Evolutionary conservation across 129 eudicot species (phyloP), one percentile per base, ranked within the genome.

Genomic region (Sambucus nigra): DNA sequence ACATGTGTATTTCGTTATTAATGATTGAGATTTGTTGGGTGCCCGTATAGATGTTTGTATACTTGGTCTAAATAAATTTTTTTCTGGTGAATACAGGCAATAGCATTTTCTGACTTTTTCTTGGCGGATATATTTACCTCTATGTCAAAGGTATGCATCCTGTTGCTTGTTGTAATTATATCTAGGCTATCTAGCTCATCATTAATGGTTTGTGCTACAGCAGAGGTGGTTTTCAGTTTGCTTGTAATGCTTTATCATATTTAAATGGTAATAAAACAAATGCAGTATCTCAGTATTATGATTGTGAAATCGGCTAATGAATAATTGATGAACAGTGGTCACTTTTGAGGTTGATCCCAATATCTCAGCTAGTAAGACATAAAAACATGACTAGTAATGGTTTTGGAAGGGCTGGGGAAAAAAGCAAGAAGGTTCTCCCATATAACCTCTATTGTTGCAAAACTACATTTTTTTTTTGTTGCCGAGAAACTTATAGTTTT

Each of bases 61-160:
- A 45, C 8, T 26, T 49, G 22, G 47, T 65, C 61, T 65, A 27
- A 64, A 47, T 25, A 60, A 5, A 20, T 60, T 54, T 51, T 66
- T 66, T 20, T 60, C 40, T 65, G 59, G 49, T 68, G 59, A 25
- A 49, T 55, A 33, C 85, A 92, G 99, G 94, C 99, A 70, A 86
- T 92, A 71, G 48, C 95, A 60, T 92, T 86, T 77, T 69, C 99
- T 53, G 99, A 92, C 65, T 92, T 92, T 74, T 86, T 92, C 23
- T 69, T 92, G 80, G 99, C 99, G 28, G 94, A 91, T 76, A 91
- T 85, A 68, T 65, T 91, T 58, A 91, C 98, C 25, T 91, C 98
- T 25, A 91, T 91, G 98, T 80, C 98, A 38, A 91, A 91, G 98
- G 98, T 91, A 79, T 45, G 82, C 63, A 64, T 68, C 49, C 24